Base-by-base conservation (phyloP, 2,329 filamentous ascomycete species). In the Fusarium paranaense region DNA sequence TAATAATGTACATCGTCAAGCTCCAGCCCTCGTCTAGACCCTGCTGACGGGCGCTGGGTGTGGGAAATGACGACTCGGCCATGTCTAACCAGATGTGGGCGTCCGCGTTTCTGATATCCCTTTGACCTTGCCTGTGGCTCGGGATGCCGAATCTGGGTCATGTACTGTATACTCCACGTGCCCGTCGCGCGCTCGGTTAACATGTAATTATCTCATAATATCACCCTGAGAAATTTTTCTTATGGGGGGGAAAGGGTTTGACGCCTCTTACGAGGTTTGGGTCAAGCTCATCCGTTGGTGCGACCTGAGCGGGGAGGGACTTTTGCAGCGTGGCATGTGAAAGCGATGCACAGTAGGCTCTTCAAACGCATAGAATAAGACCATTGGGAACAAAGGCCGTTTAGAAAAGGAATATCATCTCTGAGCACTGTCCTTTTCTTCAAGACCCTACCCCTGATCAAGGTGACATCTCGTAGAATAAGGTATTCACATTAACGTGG, bases 181-280 rank as follows among this genome's bases (percentile, higher is more conserved):
- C 30, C 6, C 33, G 33, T 27, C 3, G 33, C 25, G 27, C 59
- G 27, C 59, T 62, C 64, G 59, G 64, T 16, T 38, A 6, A 11
- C 60, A 35, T 60, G 22, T 27, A 70, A 70, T 71, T 73, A 37
- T 64, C 71, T 73, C 71, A 73, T 74, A 73, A 47, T 67, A 65
- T 71, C 22, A 45, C 64, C 22, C 16, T 52, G 59, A 45, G 42
- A 52, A 64, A 38, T 66, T 64, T 35, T 52, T 35, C 18, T 56
- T 71, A 27, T 40, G 18, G 13, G 27, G 27, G 32, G 22, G 50
- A 37, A 25, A 58, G 33, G 62, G 62, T 40, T 65, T 62, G 58
- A 66, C 45, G 62, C 37, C 57, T 66, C 70, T 75, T 72, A 71
- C 70, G 60, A n/a, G 37, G 64, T 47, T 47, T 71, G 62, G 62